Evolutionary conservation across 2,329 filamentous ascomycete species (phyloP).

Genomic region (Ophiostoma pallidulum): DNA sequence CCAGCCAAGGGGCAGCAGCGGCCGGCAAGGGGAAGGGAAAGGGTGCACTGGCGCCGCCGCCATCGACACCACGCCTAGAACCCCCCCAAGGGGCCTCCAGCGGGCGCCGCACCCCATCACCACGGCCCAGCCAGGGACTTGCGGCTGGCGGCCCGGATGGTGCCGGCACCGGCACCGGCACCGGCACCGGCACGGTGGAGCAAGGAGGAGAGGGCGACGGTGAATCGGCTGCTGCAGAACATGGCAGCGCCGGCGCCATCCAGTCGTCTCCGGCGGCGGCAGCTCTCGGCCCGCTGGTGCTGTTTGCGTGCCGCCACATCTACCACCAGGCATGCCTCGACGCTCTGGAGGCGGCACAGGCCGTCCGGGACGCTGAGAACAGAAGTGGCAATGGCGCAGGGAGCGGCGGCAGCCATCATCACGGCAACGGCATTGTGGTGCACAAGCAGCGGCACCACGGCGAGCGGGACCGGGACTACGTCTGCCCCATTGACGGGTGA

Average conservation of each 20-base stretch:
- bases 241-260: conserved; percentile 21
- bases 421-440: neutral
- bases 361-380: neutral
- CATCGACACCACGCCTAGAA: too few relatives aligned
- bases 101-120: conserved; percentile 7
- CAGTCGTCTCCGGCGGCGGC: conserved; percentile 20
- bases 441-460: conserved; percentile 2
- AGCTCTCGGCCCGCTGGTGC: conserved; percentile 54
- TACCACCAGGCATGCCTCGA: conserved; percentile 64
- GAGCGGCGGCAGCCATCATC: neutral
- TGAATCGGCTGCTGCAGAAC: neutral
- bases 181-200: neutral
- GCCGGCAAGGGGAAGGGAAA: conserved; percentile 40
- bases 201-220: neutral
- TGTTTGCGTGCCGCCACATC: conserved; percentile 61
- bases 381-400: neutral
- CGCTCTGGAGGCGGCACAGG: conserved; percentile 46
- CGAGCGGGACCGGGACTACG: conserved; percentile 37
- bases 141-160: conserved; percentile 19
- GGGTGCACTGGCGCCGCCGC: neutral
- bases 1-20: neutral
- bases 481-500: conserved; percentile 48
- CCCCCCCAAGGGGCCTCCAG: neutral
- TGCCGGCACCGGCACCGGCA: neutral
- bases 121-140: neutral